Percentiles rank a stretch among this genome's conserved stretches.
Conservation (phyloP, 1,284 basidiomycete genomes). For the Chondrostereum purpureum region DNA sequence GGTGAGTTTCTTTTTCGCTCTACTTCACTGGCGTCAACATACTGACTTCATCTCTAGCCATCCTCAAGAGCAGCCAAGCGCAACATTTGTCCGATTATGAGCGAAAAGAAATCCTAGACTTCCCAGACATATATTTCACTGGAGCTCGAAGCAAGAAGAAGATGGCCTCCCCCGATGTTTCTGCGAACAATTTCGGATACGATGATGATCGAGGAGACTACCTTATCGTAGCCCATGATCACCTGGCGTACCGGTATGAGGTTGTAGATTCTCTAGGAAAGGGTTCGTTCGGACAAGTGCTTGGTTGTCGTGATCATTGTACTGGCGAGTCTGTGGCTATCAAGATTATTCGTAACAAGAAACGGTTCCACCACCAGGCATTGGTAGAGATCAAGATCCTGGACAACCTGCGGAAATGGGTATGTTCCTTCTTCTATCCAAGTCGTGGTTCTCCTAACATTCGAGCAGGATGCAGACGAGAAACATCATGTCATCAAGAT, state of each 20-base stretch:
- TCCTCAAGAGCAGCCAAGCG: conserved; percentile 55
- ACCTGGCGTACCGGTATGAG: conserved; percentile 95
- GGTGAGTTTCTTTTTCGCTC: conserved; percentile 41
- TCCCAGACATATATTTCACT: conserved; percentile 78
- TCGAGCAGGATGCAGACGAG: conserved; percentile 82
- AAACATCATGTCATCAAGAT: conserved; percentile 97
- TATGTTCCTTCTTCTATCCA: conserved; percentile 29
- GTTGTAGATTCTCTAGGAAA: conserved; percentile 90
- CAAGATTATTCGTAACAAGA: conserved; percentile 99
- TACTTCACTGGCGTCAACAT: conserved; percentile 7
- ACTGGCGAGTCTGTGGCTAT: conserved; percentile 96
- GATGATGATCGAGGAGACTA: conserved; percentile 99
- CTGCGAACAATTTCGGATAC: conserved; percentile 90
- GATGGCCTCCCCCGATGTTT: conserved; percentile 61
- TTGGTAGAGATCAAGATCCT: conserved; percentile 98
- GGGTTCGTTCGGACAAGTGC: conserved; percentile 97
- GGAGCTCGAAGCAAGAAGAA: conserved; percentile 82
- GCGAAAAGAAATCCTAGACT: conserved; percentile 87
- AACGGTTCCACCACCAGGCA: conserved; percentile 98
- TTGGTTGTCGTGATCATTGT: conserved; percentile 94
- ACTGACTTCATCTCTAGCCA: conserved; percentile 32
- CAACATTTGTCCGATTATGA: conserved; percentile 81
- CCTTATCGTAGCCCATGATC: conserved; percentile 84
- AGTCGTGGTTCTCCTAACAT: conserved; percentile 11
- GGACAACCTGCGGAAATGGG: conserved; percentile 95